Conservation (phyloP, 2,329 filamentous ascomycete genomes). For the Alternaria incomplexa region DNA sequence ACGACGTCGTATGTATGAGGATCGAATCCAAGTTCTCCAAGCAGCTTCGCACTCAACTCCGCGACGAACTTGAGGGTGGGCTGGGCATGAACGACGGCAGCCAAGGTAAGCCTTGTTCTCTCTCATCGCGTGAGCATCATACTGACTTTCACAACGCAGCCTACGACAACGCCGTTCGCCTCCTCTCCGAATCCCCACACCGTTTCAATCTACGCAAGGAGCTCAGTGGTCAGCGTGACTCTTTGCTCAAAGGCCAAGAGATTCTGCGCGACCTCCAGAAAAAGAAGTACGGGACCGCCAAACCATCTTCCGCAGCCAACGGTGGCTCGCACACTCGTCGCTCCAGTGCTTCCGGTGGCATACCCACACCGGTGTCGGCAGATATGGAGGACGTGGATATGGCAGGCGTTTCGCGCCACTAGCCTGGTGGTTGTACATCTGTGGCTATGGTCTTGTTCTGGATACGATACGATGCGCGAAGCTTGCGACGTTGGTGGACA, state of each 20-base stretch:
- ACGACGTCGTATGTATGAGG: slow-evolving; percentile 58
- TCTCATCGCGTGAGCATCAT: background rate
- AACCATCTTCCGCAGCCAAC: background rate
- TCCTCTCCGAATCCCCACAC: slow-evolving; percentile 19
- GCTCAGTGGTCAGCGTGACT: slow-evolving; percentile 11
- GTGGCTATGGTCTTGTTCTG: background rate
- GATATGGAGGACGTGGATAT: background rate
- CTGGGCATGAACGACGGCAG: slow-evolving; percentile 28
- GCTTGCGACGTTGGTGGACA: background rate
- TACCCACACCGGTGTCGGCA: background rate
- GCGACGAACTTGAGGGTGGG: slow-evolving; percentile 31
- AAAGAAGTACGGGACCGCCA: slow-evolving; percentile 21
- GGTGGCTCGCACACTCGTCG: background rate
- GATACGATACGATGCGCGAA: background rate
- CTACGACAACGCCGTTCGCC: slow-evolving; percentile 12
- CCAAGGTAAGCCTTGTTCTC: slow-evolving; percentile 22
- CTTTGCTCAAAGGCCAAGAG: slow-evolving; percentile 18
- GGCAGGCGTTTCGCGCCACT: background rate
- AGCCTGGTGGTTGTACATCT: background rate
- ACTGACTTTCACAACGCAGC: slow-evolving; percentile 6
- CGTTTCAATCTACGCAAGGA: slow-evolving; percentile 17
- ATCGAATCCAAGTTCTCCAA: slow-evolving; percentile 48
- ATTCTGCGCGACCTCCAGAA: slow-evolving; percentile 19
- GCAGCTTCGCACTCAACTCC: slow-evolving; percentile 24
- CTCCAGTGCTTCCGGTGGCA: background rate